Evolutionary conservation across 257 asterid species (phyloP), one percentile per base, ranked within the genome.

Genomic region (Forsythia suspensa): DNA sequence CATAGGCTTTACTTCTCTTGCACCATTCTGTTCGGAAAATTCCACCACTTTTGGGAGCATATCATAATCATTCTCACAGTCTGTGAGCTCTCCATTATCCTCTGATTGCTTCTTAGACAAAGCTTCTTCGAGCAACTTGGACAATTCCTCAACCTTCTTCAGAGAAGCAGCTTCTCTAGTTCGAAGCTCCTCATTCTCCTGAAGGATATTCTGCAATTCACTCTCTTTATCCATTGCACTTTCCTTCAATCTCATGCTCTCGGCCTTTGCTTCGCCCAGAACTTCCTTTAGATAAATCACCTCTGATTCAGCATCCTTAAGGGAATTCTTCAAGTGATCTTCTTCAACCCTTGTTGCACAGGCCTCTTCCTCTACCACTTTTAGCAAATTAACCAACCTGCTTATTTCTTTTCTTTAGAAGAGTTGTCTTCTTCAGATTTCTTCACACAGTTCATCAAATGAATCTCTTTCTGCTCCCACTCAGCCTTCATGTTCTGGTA

Each of bases 21-120:
- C 76, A 41, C 98, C 99, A 51, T 96, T 96, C 77, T 88, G 92
- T 85, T 96, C 99, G 48, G 96, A 92, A 44, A 94, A 96, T 82
- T 87, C 96, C 74, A 96, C 97, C 82, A 90, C 96, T 84, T 91
- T 90, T 10, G 99, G 96, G 21, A 94, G 97, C 90, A 94, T 84
- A 78, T 92, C 94, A 13, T 94, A 92, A 74, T 87, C 97, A 70
- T 96, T 92, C 80, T 96, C 95, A 65, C 93, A 89, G 44, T 89
- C 97, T 0, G 97, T 84, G 65, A 90, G 89, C 79, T 89, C 97
- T 24, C 82, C 89, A 73, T 85, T 91, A 82, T 79, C 94, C 83
- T 79, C 86, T 71, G 55, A 84, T 72, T 83, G 89, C 80, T 85
- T 89, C 84, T 83, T 88, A 76, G 90, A 79, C 74, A 81, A 69